These are phyloP conservation scores for Colletotrichum nymphaeae DNA, from an alignment of 2,329 filamentous ascomycete species.

Conservation along the genomic window DNA sequence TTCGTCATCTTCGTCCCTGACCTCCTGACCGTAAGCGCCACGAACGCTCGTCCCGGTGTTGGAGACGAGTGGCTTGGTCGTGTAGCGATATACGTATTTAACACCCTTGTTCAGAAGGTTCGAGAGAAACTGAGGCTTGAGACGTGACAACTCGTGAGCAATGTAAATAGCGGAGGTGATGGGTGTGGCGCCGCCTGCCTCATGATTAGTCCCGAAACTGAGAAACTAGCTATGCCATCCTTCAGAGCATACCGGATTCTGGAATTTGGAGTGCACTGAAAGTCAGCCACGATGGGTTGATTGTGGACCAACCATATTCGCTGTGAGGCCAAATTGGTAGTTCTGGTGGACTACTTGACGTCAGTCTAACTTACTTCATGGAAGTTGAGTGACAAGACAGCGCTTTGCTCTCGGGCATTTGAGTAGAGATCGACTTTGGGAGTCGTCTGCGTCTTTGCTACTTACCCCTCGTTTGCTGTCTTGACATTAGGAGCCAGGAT, in stretches of 20 bases:
- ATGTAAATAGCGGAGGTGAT: conserved; percentile 46
- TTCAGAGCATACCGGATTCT: conserved; percentile 43
- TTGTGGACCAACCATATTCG: conserved; percentile 49
- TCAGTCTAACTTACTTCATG: background rate
- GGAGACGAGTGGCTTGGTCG: conserved; percentile 40
- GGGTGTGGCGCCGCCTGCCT: conserved; percentile 47
- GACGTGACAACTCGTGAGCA: conserved; percentile 40
- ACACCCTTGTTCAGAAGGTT: conserved; percentile 44
- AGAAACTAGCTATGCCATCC: background rate
- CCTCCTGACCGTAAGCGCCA: conserved; percentile 46
- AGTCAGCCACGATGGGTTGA: conserved; percentile 50
- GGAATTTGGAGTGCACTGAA: conserved; percentile 41
- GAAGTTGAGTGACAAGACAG: background rate
- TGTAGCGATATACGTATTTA: conserved; percentile 46
- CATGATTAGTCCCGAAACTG: no score
- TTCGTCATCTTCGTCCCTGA: conserved; percentile 40
- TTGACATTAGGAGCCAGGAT: conserved; percentile 48
- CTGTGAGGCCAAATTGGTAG: conserved; percentile 53
- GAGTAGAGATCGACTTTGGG: no score
- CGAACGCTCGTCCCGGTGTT: conserved; percentile 46
- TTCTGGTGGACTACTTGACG: conserved; percentile 41
- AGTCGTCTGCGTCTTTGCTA: no score
- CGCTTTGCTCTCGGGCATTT: no score
- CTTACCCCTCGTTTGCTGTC: conserved; percentile 49
- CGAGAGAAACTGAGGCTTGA: conserved; percentile 43